Evolutionary conservation across 257 asterid genomes (phyloP).

Genomic region (Prunella vulgaris): DNA sequence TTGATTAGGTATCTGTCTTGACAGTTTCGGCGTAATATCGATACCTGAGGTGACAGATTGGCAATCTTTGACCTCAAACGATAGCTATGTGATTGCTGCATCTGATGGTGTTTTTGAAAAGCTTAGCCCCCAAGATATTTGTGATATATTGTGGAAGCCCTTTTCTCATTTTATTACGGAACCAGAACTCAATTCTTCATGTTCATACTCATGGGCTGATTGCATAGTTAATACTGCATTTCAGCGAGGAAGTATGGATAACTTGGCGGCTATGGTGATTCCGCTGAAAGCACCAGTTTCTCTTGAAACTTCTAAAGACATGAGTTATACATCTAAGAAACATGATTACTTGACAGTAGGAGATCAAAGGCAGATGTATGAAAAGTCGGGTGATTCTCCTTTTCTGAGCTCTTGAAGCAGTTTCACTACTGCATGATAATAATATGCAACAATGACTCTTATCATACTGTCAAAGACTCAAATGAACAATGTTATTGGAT

Average conservation of each 20-base stretch:
- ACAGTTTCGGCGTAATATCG: constrained; percentile 93
- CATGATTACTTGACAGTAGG: constrained; percentile 44
- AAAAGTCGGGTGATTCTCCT: constrained; percentile 45
- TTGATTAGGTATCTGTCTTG: constrained; percentile 15
- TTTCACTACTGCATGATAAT: neutral
- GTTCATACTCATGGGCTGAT: constrained; percentile 73
- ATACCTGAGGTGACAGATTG: constrained; percentile 96
- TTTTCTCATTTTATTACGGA: constrained; percentile 39
- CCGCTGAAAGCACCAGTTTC: constrained; percentile 47
- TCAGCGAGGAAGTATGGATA: constrained; percentile 82
- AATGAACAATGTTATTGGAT: neutral
- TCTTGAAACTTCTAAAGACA: constrained; percentile 29
- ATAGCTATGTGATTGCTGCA: constrained; percentile 85
- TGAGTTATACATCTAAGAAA: constrained; percentile 31
- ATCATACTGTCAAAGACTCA: neutral
- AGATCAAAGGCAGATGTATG: constrained; percentile 39
- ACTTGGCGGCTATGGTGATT: constrained; percentile 76
- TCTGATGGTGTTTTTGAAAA: constrained; percentile 92
- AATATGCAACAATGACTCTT: neutral
- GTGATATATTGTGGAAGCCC: constrained; percentile 73
- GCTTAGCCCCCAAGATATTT: constrained; percentile 80
- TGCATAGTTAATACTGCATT: constrained; percentile 76
- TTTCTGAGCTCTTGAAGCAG: constrained; percentile 17
- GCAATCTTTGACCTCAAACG: constrained; percentile 75
- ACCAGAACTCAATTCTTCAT: constrained; percentile 45